Evolutionary conservation across 164 flowering plant genomes (phyloP).

Genomic region (Vitis rupestris): DNA sequence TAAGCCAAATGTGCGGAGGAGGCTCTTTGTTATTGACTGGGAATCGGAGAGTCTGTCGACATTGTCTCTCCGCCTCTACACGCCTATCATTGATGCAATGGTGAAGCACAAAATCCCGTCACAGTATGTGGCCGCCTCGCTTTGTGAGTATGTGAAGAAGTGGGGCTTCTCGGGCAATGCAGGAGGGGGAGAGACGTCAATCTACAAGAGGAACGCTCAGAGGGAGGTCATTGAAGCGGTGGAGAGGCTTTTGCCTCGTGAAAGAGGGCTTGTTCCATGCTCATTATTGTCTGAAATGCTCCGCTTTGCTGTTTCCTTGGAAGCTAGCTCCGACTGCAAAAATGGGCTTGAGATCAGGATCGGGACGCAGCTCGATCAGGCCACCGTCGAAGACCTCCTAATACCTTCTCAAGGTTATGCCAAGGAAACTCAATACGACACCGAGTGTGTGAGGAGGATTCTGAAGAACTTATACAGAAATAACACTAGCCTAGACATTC

Average conservation of each 20-base stretch:
- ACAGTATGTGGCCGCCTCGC: conserved; percentile 43
- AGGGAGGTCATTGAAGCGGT: conserved; percentile 63
- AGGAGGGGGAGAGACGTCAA: conserved; percentile 13
- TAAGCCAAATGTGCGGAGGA: conserved; percentile 35
- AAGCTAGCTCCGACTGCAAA: conserved; percentile 48
- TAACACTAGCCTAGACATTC: conserved; percentile 17
- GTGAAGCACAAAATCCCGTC: conserved; percentile 30
- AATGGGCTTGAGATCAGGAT: conserved; percentile 54
- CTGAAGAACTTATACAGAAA: conserved; percentile 48
- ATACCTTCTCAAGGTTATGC: conserved; percentile 55
- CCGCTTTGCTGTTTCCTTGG: conserved; percentile 31
- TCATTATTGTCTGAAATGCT: conserved; percentile 60
- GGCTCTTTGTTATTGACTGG: conserved; percentile 36
- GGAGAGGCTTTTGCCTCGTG: conserved; percentile 59
- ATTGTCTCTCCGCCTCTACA: conserved; percentile 47
- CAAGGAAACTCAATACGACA: conserved; percentile 43
- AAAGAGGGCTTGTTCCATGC: conserved; percentile 46
- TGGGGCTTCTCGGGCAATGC: conserved; percentile 28
- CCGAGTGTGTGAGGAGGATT: conserved; percentile 57
- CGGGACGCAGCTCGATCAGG: conserved; percentile 59
- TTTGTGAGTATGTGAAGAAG: conserved; percentile 42
- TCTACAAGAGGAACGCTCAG: conserved; percentile 21
- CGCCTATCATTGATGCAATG: conserved; percentile 41
- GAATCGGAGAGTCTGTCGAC: conserved; percentile 46
- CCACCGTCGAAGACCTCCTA: conserved; percentile 49